Conservation (phyloP, 805 yeast genomes). For the Yarrowia sp. region DNA sequence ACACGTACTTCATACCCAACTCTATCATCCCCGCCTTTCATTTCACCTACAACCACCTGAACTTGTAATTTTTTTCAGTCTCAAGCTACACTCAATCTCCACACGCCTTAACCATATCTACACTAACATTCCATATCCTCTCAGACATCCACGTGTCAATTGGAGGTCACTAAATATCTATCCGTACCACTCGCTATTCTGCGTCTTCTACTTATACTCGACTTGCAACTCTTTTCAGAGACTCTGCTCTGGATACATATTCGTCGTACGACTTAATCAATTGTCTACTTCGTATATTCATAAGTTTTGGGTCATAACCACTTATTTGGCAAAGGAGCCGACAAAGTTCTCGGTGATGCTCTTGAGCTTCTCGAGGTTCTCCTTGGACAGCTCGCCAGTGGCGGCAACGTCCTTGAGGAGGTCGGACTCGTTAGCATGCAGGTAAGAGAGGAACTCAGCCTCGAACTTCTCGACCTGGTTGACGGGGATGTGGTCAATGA, state of each 20-base stretch:
- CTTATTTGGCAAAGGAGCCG: conserved; percentile 73
- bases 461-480: conserved; percentile 90
- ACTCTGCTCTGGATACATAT: neutral
- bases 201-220: no score
- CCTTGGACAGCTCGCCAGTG: conserved; percentile 90
- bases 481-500: conserved; percentile 84
- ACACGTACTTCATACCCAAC: no score
- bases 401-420: conserved; percentile 83
- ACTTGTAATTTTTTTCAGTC: no score
- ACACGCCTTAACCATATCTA: no score
- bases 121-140: no score
- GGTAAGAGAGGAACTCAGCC: conserved; percentile 87
- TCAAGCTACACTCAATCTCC: no score
- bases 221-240: neutral
- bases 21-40: no score
- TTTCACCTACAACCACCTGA: no score
- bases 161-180: no score
- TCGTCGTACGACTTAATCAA: conserved; percentile 39
- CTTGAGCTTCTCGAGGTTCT: conserved; percentile 84
- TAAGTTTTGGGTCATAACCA: conserved; percentile 39
- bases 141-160: neutral
- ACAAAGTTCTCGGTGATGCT: conserved; percentile 90
- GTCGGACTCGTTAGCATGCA: conserved; percentile 87
- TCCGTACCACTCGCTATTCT: no score
- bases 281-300: conserved; percentile 39